Evolutionary conservation across 2,329 filamentous ascomycete species (phyloP).

Genomic region (Aspergillus sp.): DNA sequence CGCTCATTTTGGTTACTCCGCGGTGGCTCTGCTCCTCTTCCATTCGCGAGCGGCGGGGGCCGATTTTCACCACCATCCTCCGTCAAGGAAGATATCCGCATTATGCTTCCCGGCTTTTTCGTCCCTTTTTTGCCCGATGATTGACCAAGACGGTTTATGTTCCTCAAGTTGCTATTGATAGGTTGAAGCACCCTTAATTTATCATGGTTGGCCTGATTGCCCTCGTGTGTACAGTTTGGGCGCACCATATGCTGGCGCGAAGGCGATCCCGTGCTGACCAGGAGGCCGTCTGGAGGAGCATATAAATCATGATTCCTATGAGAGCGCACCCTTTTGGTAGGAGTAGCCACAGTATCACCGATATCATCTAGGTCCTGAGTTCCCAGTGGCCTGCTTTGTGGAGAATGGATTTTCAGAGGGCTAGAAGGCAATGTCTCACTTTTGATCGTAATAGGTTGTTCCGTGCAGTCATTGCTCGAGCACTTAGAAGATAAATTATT

Average conservation of each 20-base stretch:
- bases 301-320: slow-evolving; percentile 1
- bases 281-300: not conserved
- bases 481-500: not conserved
- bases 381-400: slow-evolving; percentile 42
- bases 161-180: slow-evolving; percentile 29
- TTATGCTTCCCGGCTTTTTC: slow-evolving; percentile 34
- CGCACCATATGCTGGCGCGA: not conserved
- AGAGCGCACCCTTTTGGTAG: slow-evolving; percentile 36
- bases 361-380: slow-evolving; percentile 62
- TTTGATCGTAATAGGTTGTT: slow-evolving; percentile 32
- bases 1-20: not conserved
- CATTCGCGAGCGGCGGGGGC: not conserved
- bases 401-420: slow-evolving; percentile 19
- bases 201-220: slow-evolving; percentile 2
- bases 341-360: slow-evolving; percentile 40
- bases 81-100: slow-evolving; percentile 47
- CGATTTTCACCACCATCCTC: slow-evolving; percentile 50
- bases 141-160: not conserved
- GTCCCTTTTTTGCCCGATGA: slow-evolving; percentile 31
- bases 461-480: slow-evolving; percentile 10
- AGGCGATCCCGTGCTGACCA: not conserved
- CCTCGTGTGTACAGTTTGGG: not conserved
- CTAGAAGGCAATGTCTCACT: slow-evolving; percentile 38
- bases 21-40: not conserved
- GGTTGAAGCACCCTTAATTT: slow-evolving; percentile 24